Percentiles rank a stretch among this genome's conserved stretches.
These are phyloP conservation scores for Colletotrichum orchidophilum DNA, from an alignment of 2,329 filamentous ascomycete species.

Conservation along the genomic window DNA sequence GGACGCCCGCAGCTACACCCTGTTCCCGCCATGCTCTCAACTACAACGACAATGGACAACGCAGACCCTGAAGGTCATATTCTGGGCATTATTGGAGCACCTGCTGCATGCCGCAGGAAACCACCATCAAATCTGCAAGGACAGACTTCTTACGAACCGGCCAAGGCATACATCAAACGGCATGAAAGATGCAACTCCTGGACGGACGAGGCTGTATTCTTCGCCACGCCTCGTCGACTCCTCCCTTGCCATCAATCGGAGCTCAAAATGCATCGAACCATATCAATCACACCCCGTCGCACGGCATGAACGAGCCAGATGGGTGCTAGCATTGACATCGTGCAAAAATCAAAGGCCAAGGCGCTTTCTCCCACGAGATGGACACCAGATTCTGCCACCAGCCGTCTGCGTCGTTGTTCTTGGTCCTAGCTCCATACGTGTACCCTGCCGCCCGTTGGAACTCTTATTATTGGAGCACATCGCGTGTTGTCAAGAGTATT, in stretches of 20 bases:
- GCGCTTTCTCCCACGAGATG: not conserved
- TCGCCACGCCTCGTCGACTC: not conserved
- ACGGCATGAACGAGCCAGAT: conserved; percentile 6
- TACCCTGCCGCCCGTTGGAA: not conserved
- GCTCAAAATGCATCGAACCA: not conserved
- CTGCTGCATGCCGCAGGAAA: not conserved
- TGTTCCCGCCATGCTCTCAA: not conserved
- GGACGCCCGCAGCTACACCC: not conserved
- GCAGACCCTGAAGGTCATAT: not conserved
- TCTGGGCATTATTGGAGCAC: not conserved
- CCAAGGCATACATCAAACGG: not conserved
- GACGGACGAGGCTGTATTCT: not conserved
- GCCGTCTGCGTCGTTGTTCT: not conserved
- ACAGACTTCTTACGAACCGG: not conserved
- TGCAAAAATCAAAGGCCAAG: not conserved
- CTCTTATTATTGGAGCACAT: not conserved
- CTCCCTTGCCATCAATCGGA: not conserved
- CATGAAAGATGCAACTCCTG: not conserved
- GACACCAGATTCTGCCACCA: conserved; percentile 26
- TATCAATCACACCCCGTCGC: conserved; percentile 6
- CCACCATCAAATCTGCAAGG: not conserved
- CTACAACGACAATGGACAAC: not conserved
- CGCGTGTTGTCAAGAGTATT: conserved; percentile 21
- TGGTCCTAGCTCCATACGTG: not conserved
- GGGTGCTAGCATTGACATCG: not conserved